A percentile compares a stretch with the other conserved stretches of the same genome.
These are phyloP conservation scores for Salix udensis DNA, from an alignment of 345 rosid species.

Conservation along the genomic window DNA sequence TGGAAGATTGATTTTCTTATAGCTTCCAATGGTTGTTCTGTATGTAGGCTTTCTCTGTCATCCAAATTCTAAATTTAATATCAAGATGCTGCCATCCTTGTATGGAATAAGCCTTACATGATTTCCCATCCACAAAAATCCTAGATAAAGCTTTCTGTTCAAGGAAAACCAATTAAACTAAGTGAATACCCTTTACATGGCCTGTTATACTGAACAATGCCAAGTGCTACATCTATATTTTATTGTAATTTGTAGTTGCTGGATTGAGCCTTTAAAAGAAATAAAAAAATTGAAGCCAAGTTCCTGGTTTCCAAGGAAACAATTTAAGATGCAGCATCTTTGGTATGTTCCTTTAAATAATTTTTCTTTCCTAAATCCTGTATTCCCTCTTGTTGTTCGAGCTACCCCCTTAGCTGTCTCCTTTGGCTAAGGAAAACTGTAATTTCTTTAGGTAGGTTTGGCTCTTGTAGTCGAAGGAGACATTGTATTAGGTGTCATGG, in stretches of 20 bases:
- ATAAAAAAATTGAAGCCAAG: background rate
- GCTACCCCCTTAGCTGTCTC: background rate
- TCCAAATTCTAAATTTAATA: no score
- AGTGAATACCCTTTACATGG: background rate
- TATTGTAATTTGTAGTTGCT: background rate
- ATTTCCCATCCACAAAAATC: background rate
- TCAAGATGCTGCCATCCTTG: background rate
- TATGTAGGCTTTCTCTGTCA: no score
- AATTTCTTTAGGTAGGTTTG: slow-evolving; percentile 69
- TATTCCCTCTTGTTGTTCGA: background rate
- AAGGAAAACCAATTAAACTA: background rate
- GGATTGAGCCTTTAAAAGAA: background rate
- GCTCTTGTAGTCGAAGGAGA: slow-evolving; percentile 84
- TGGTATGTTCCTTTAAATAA: background rate
- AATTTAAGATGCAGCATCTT: background rate
- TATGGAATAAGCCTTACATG: background rate
- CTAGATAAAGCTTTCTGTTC: background rate
- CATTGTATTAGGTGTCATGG: slow-evolving; percentile 76
- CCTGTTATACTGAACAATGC: background rate
- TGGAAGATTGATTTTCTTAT: no score
- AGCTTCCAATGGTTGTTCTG: no score
- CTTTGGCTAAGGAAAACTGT: slow-evolving; percentile 15
- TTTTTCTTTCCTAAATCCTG: no score
- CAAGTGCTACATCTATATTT: background rate
- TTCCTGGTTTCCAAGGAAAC: background rate